Evolutionary conservation across 2,329 filamentous ascomycete genomes (phyloP), one percentile per base, ranked within the genome.

Genomic region (Talaromyces atroroseus): DNA sequence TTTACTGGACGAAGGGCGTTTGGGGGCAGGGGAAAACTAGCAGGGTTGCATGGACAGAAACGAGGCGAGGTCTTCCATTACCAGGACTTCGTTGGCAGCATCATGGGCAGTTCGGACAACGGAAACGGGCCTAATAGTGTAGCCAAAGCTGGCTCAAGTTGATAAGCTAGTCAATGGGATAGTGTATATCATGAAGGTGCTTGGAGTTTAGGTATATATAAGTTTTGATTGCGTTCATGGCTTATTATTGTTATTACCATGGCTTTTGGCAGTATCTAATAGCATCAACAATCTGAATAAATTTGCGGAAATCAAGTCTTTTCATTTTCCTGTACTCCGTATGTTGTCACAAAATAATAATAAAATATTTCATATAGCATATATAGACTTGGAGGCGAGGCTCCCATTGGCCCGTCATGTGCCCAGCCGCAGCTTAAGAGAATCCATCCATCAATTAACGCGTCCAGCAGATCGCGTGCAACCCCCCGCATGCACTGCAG

Each of bases 61-160:
- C 81, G 88, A 60, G 90, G 89, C 0, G 92, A 97, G 59, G 91
- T 97, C 0, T 97, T 99, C 73, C 84, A 86, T 66, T 99, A 97
- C 69, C 85, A 90, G 60, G 94, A 99, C 58, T 97, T 97, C 74
- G 90, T 97, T 61, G 82, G 80, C 60, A 86, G 82, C 24, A 76
- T 89, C 50, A 79, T 82, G 63, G 85, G 85, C 2, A 78, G 80
- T 7, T 56, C 63, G n/a, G 68, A 70, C 38, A 69, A 66, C 54
- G 68, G 60, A 16, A 65, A 63, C 52, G 56, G 58, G 44, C 23
- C 67, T 6, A 47, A 53, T 51, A 40, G 38, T 42, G 53, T 38
- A 26, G 48, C 57, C 11, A 49, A 54, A 23, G 16, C 52, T 52
- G 18, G 51, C 5, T 26, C 47, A 2, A 14, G 18, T 21, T 52